Conservation (phyloP, 2,329 filamentous ascomycete genomes). For the Epichloe bromicola region DNA sequence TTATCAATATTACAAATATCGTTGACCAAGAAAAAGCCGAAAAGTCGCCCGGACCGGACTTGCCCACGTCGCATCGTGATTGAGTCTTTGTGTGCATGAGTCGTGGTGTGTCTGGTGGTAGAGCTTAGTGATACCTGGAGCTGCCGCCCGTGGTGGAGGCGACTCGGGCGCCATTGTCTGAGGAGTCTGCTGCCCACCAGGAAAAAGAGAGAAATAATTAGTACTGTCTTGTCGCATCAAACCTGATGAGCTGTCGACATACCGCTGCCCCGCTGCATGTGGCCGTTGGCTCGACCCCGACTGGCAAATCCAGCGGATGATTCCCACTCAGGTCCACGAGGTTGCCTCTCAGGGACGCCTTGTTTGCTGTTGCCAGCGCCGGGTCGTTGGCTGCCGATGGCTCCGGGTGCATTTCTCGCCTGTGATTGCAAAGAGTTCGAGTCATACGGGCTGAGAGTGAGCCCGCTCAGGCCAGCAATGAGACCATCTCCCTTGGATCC, state of each 20-base stretch:
- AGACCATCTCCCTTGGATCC: constrained; percentile 28
- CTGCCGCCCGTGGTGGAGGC: constrained; percentile 21
- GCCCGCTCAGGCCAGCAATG: constrained; percentile 34
- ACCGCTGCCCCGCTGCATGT: constrained; percentile 50
- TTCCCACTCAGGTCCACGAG: constrained; percentile 52
- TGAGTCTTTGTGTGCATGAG: neutral
- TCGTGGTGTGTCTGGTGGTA: neutral
- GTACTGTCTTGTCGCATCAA: neutral
- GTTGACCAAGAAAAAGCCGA: neutral
- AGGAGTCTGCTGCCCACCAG: constrained; percentile 26
- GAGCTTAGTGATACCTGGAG: constrained; percentile 24
- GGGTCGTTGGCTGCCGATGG: constrained; percentile 53
- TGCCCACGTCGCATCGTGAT: constrained; percentile 1
- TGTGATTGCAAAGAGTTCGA: constrained; percentile 24
- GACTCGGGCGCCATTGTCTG: constrained; percentile 28
- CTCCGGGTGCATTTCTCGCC: constrained; percentile 39
- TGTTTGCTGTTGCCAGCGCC: constrained; percentile 30
- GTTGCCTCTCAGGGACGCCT: constrained; percentile 47
- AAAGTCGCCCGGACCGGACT: neutral
- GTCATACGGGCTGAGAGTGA: constrained; percentile 41
- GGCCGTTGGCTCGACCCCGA: constrained; percentile 44
- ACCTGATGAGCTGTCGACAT: constrained; percentile 14
- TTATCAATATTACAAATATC: constrained; percentile 4
- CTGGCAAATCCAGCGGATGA: constrained; percentile 36
- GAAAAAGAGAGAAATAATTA: neutral